Evolutionary conservation across 176 grass and related monocot species (phyloP).

Genomic region (Rhipidocladum racemiflorum): DNA sequence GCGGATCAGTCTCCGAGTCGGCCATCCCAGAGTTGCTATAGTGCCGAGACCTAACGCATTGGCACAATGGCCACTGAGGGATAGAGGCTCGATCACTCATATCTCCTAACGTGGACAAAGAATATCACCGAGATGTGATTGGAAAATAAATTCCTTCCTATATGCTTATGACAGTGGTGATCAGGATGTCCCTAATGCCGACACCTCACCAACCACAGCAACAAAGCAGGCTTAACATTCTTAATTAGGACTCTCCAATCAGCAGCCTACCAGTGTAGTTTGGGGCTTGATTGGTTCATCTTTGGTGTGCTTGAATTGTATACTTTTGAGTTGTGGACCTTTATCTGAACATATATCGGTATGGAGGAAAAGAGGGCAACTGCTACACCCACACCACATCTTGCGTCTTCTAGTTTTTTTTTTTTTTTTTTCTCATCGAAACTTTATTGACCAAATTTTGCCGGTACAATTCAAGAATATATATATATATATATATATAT

Average conservation of each 20-base stretch:
- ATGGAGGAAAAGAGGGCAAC: neutral
- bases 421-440: too few relatives aligned
- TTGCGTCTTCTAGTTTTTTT: neutral
- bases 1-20: slow-evolving; percentile 19
- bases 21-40: neutral
- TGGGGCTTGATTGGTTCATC: neutral
- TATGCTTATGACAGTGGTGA: slow-evolving; percentile 28
- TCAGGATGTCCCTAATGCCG: slow-evolving; percentile 33
- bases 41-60: slow-evolving; percentile 17
- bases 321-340: neutral
- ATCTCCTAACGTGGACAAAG: slow-evolving; percentile 29
- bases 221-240: slow-evolving; percentile 21
- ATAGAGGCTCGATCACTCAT: neutral
- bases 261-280: neutral
- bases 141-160: neutral
- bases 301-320: slow-evolving; percentile 16
- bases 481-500: too few relatives aligned
- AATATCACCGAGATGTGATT: slow-evolving; percentile 7
- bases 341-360: neutral
- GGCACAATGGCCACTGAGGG: neutral
- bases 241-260: slow-evolving; percentile 11
- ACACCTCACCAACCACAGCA: slow-evolving; percentile 43
- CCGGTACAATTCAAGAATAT: neutral
- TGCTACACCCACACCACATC: neutral
- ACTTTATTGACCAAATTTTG: neutral